Percentiles rank a stretch among this genome's conserved stretches.
phyloP scores from a whole-genome alignment of 768 basidiomycete species.

The Lactarius hengduanensis region DNA sequence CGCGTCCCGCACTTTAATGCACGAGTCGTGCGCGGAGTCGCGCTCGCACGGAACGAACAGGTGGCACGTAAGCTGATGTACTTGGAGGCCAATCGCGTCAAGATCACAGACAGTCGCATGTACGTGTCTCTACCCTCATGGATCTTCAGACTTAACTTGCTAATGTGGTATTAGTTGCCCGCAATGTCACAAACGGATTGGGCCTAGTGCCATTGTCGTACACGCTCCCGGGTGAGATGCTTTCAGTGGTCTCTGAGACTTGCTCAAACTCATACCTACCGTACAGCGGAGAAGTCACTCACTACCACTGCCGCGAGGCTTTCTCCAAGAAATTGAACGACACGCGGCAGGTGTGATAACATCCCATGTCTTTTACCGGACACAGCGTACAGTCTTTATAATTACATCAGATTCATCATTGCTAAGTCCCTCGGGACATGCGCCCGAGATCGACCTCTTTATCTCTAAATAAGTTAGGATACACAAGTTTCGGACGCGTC shows the following conservation, averaged over 20 bases:
- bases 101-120: slow-evolving; percentile 92
- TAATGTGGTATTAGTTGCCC: slow-evolving; percentile 24
- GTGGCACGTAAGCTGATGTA: slow-evolving; percentile 69
- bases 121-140: slow-evolving; percentile 40
- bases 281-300: slow-evolving; percentile 88
- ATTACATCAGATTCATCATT: slow-evolving; percentile 13
- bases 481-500: neutral
- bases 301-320: slow-evolving; percentile 90
- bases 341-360: slow-evolving; percentile 26
- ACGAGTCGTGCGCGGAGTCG: slow-evolving; percentile 64
- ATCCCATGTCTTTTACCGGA: neutral
- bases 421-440: neutral
- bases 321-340: slow-evolving; percentile 62
- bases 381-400: neutral
- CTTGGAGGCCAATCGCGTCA: slow-evolving; percentile 79
- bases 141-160: neutral
- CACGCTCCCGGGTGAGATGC: slow-evolving; percentile 27
- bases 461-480: slow-evolving; percentile 17
- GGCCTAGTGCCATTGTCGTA: slow-evolving; percentile 29
- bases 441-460: neutral
- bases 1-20: slow-evolving; percentile 68
- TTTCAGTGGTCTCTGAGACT: neutral
- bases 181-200: slow-evolving; percentile 30
- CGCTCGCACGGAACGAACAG: slow-evolving; percentile 75
- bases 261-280: neutral